phyloP scores from a whole-genome alignment of 2,329 filamentous ascomycete species.

The Calonectria pteridis region DNA sequence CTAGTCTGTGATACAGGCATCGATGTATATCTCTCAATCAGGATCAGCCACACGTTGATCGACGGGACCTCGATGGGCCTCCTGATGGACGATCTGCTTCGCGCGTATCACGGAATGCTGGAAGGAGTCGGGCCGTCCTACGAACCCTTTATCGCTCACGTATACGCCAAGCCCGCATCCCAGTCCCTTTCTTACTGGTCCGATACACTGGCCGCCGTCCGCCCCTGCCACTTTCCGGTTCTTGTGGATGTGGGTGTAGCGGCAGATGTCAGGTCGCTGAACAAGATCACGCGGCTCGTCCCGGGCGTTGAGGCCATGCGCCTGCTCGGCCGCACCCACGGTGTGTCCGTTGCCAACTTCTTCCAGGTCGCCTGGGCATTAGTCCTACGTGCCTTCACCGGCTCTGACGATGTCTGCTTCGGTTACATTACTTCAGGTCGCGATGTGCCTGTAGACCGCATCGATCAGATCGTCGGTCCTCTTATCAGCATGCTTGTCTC shows the following conservation, averaged over 20 bases:
- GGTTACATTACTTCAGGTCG: constrained; percentile 67
- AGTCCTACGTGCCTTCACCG: constrained; percentile 61
- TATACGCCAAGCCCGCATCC: background rate
- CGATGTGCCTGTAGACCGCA: constrained; percentile 61
- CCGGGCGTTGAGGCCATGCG: background rate
- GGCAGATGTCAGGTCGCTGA: too few species aligned
- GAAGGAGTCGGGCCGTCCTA: background rate
- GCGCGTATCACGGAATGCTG: constrained; percentile 39
- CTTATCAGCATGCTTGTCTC: constrained; percentile 68
- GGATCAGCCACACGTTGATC: constrained; percentile 49
- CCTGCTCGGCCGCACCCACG: constrained; percentile 23
- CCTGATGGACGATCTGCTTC: constrained; percentile 45
- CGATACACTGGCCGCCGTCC: background rate
- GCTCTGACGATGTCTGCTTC: constrained; percentile 61
- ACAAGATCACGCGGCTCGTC: background rate
- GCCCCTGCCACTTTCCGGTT: background rate
- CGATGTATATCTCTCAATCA: constrained; percentile 37
- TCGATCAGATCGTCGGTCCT: constrained; percentile 62
- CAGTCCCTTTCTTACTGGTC: background rate
- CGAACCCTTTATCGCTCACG: background rate
- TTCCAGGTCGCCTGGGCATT: constrained; percentile 66
- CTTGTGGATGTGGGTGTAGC: background rate
- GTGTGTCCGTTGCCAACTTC: constrained; percentile 61
- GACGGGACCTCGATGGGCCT: constrained; percentile 47
- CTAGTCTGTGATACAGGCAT: background rate